Evolutionary conservation across 73 alveolate species (phyloP).

Genomic region (Loxodes magnus): DNA sequence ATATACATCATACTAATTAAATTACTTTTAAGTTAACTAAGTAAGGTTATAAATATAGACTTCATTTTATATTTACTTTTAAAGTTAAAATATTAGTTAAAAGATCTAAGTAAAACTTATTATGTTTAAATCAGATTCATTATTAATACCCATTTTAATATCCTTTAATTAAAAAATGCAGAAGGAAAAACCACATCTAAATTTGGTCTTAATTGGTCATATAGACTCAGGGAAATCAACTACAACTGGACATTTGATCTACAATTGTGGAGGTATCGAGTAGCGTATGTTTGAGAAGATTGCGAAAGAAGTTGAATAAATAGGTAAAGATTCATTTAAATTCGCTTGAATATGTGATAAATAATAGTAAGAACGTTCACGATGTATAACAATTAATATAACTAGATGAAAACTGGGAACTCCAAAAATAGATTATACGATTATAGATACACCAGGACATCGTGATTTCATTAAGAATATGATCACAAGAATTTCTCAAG

Average conservation of each 20-base stretch:
- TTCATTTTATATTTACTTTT: too few species aligned
- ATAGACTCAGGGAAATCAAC: slow-evolving; percentile 94
- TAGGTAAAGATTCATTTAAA: slow-evolving; percentile 55
- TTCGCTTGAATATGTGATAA: slow-evolving; percentile 90
- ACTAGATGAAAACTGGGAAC: slow-evolving; percentile 68
- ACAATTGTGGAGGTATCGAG: slow-evolving; percentile 35
- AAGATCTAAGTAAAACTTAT: too few species aligned
- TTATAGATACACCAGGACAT: slow-evolving; percentile 99
- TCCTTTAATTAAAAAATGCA: too few species aligned
- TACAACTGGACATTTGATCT: slow-evolving; percentile 81
- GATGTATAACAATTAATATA: slow-evolving; percentile 97
- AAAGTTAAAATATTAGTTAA: too few species aligned
- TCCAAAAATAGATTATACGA: slow-evolving; percentile 43
- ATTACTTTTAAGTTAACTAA: too few species aligned
- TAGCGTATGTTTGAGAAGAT: slow-evolving; percentile 21
- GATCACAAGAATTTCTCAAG: slow-evolving; percentile 94
- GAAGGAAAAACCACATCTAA: slow-evolving; percentile 54
- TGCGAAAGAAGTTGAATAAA: slow-evolving; percentile 18
- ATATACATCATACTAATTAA: too few species aligned
- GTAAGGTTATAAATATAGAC: too few species aligned
- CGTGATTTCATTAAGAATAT: slow-evolving; percentile 92
- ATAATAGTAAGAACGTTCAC: slow-evolving; percentile 69
- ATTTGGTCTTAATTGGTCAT: slow-evolving; percentile 86
- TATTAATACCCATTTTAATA: too few species aligned
- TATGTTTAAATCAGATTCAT: too few species aligned